Base-by-base conservation (phyloP, 2,329 filamentous ascomycete genomes). In the Talaromyces sp. region DNA sequence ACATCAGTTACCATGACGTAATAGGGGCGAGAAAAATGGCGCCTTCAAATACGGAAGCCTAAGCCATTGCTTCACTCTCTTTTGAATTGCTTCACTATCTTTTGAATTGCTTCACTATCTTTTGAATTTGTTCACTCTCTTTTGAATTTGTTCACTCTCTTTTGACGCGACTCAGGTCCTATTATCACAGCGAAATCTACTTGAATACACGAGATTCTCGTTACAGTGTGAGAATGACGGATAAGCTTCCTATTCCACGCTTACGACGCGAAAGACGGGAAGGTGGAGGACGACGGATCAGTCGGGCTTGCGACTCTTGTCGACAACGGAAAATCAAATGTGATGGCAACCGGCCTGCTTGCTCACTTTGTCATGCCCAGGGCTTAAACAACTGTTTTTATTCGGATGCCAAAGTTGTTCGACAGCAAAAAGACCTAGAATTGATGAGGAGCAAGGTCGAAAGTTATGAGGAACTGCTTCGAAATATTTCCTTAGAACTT, bases 251-350 rank as follows among this genome's bases (percentile, higher is more conserved):
- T 45, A 45, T 45, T 45, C 22, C 42, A 32, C 42, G 42, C 14
- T 32, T 45, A 45, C 22, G 42, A 32, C 22, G 42, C 17, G 42
- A 32, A 45, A 30, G 20, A 19, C 42, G 24, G 27, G 42, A 45
- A 45, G 30, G 27, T 30, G 22, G 22, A 27, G 42, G 22, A 17
- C 22, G 22, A 45, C 42, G 42, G 17, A 32, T 17, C 14, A 32
- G 42, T 17, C 42, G 22, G 42, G 42, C 42, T 19, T 45, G 42
- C 27, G 22, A 45, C 22, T 32, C 22, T 45, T 45, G 42, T 32
- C 11, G 42, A 45, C 22, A 45, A 30, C 42, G 42, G 14, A 45
- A 45, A 45, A 32, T 32, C 42, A 45, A 47, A 45, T 45, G 42
- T 19, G 42, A 45, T 45, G 42, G 42, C 22, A 32, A 29, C 22